Base-by-base conservation (phyloP, 192 early-diverging fungal species). In the Mortierella claussenii region DNA sequence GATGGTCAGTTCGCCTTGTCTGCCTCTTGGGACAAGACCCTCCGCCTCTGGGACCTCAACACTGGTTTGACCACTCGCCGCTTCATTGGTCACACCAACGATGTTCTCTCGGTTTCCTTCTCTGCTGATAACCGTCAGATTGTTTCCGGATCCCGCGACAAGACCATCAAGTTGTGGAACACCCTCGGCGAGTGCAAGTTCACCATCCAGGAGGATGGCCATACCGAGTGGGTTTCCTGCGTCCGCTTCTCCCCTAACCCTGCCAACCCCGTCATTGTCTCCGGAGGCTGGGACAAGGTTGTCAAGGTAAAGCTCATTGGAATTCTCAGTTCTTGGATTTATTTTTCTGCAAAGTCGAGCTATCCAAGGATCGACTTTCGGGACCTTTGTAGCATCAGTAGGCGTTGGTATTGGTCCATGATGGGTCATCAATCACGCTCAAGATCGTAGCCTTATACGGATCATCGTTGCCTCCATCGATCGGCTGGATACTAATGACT, bases 121-220 rank as follows among this genome's bases (percentile, higher is more conserved):
- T 98, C 97, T 74, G 93, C 97, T 31, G 97, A 99, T 85, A 98
- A 98, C 93, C 94, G 96, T 79, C 96, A 98, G 89, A 98, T 99
- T 75, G 95, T 99, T 63, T 97, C 96, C 60, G 95, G 93, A 69
- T 96, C 96, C 71, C 94, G 96, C 82, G 97, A 99, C 87, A 97
- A 96, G 91, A 90, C 89, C 83, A 97, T 99, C 91, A 99, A 98
- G 92, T 87, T 99, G 80, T 99, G 97, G 97, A 98, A 99, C 94
- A 99, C 96, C 58, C 89, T 99, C 33, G 97, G 96, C 78, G 97
- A 99, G 87, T 98, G 97, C 95, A 99, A 99, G 93, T 95, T 90
- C 91, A 96, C 91, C 90, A 92, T 99, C 82, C 90, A 88, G 73
- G 93, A 97, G 70, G 94, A 98, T 74, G 93, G 94, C 78, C 97